Percentiles rank a stretch among this genome's conserved stretches.
phyloP scores from a whole-genome alignment of 2,329 filamentous ascomycete species.

The Bipolaris victoriae region DNA sequence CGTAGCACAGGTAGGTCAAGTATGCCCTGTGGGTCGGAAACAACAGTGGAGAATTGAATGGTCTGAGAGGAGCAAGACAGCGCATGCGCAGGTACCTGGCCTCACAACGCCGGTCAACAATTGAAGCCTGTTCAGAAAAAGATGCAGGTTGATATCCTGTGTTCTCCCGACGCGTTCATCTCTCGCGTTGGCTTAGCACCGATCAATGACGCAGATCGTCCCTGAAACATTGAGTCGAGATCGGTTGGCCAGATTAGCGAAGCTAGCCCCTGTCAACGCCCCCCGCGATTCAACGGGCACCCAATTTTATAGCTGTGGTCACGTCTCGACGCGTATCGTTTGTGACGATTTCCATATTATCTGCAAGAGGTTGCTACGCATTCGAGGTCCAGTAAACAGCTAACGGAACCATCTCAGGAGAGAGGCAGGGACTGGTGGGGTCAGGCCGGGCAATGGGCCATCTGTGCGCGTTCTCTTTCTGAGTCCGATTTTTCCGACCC shows the following conservation, averaged over 20 bases:
- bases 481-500: background rate
- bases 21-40: background rate
- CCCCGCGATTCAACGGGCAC: constrained; percentile 1
- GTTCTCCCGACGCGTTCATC: constrained; percentile 18
- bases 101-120: background rate
- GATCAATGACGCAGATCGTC: constrained; percentile 41
- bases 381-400: background rate
- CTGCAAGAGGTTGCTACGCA: background rate
- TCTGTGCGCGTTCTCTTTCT: background rate
- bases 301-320: background rate
- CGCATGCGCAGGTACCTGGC: constrained; percentile 1
- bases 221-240: constrained; percentile 32
- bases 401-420: background rate
- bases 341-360: background rate
- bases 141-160: background rate
- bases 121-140: background rate
- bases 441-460: background rate
- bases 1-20: background rate
- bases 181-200: constrained; percentile 21
- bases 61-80: background rate
- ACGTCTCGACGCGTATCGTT: background rate
- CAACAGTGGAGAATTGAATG: background rate
- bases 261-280: constrained; percentile 11
- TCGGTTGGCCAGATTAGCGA: constrained; percentile 33
- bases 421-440: background rate